phyloP scores from a whole-genome alignment of 1,284 basidiomycete genomes.

The Xanthoconium separans region DNA sequence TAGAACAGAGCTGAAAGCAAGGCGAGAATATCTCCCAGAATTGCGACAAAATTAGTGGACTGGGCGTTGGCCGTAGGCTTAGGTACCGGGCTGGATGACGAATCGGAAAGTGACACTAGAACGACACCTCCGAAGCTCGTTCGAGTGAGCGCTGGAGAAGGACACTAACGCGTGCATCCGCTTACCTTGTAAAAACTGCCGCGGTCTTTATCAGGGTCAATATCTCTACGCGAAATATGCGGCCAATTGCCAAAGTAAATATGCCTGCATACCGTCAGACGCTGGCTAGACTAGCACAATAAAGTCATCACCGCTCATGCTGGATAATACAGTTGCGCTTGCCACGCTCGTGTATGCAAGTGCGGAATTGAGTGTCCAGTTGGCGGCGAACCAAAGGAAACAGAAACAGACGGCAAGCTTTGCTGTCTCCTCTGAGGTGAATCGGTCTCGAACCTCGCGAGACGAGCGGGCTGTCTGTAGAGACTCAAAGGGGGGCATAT shows the following conservation, averaged over 20 bases:
- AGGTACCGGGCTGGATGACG: conserved; percentile 25
- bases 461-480: conserved; percentile 11
- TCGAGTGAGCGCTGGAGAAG: conserved; percentile 6
- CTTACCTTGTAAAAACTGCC: conserved; percentile 82
- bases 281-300: not conserved
- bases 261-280: conserved; percentile 63
- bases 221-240: conserved; percentile 81
- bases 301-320: conserved; percentile 73
- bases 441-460: conserved; percentile 33
- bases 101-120: conserved; percentile 84
- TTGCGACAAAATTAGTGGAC: conserved; percentile 27
- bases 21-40: conserved; percentile 79
- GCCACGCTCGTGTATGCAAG: conserved; percentile 88
- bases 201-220: conserved; percentile 74
- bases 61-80: conserved; percentile 24
- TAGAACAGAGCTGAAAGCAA: conserved; percentile 85
- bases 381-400: conserved; percentile 88
- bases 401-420: conserved; percentile 77
- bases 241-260: conserved; percentile 88
- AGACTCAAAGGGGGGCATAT: not conserved
- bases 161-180: not conserved
- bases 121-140: conserved; percentile 82
- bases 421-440: conserved; percentile 74
- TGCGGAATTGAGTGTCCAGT: conserved; percentile 84
- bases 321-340: conserved; percentile 85